A percentile compares a stretch with the other conserved stretches of the same genome.
Conservation (phyloP, 176 grass and related monocot genomes). For the Carex kokanica region DNA sequence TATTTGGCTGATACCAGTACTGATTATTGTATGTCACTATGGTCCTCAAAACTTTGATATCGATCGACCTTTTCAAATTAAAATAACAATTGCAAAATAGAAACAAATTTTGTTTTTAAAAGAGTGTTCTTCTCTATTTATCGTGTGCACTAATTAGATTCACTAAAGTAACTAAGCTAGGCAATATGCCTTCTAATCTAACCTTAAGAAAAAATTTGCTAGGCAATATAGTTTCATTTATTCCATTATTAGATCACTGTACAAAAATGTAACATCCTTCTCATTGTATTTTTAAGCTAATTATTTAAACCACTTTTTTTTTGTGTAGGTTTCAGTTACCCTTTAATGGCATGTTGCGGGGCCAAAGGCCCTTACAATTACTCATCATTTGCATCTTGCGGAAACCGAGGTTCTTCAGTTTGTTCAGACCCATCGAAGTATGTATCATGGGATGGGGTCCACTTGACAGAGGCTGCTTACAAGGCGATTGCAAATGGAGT, state of each 20-base stretch:
- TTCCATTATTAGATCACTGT: background rate
- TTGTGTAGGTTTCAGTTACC: constrained; percentile 50
- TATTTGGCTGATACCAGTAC: too few species aligned
- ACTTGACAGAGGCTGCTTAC: constrained; percentile 61
- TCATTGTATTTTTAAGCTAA: background rate
- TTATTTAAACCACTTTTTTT: background rate
- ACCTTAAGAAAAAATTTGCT: too few species aligned
- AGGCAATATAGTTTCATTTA: too few species aligned
- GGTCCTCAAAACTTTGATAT: background rate
- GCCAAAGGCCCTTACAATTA: constrained; percentile 52
- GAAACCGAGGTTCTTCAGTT: constrained; percentile 44
- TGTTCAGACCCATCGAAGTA: constrained; percentile 60
- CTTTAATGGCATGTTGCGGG: constrained; percentile 65
- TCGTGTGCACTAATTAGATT: background rate
- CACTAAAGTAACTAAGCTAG: background rate
- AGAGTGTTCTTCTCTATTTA: background rate
- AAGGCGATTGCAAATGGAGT: constrained; percentile 56
- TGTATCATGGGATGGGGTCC: constrained; percentile 77
- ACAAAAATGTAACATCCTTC: background rate
- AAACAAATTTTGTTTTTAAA: too few species aligned
- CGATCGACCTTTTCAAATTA: background rate
- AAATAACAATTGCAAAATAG: background rate
- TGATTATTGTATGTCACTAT: too few species aligned
- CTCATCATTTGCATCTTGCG: constrained; percentile 35
- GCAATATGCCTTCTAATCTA: too few species aligned